Evolutionary conservation across 2,329 filamentous ascomycete genomes (phyloP).

Genomic region (Clarireedia sp.): DNA sequence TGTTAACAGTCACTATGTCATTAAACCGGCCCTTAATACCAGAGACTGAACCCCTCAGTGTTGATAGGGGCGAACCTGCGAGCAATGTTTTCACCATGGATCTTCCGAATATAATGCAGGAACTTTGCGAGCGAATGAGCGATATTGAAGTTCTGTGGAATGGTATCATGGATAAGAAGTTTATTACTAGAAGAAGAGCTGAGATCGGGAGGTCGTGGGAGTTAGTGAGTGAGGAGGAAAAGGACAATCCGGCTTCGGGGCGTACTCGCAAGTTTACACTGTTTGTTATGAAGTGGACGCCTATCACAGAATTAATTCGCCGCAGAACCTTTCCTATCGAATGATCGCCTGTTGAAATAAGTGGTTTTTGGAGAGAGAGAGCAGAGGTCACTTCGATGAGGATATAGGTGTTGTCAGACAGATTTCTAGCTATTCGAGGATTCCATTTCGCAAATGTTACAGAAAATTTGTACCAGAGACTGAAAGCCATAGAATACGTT

Average conservation of each 20-base stretch:
- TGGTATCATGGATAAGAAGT: neutral
- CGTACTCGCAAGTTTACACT: neutral
- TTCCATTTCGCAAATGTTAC: neutral
- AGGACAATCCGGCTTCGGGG: too few relatives aligned
- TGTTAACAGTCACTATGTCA: neutral
- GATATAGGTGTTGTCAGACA: too few relatives aligned
- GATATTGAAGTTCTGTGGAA: neutral
- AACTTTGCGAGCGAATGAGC: neutral
- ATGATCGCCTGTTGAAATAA: too few relatives aligned
- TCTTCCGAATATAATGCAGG: neutral
- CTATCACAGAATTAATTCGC: neutral
- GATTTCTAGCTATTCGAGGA: neutral
- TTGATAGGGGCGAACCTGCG: too few relatives aligned
- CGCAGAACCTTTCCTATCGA: neutral
- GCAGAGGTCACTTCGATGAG: too few relatives aligned
- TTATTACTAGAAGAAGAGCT: neutral
- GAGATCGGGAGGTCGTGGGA: neutral
- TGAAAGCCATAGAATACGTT: neutral
- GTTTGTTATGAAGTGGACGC: neutral
- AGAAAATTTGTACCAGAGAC: neutral
- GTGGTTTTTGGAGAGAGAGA: too few relatives aligned
- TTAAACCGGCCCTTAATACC: neutral
- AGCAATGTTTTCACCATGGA: neutral
- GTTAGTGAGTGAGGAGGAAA: neutral
- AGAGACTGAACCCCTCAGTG: neutral